Percentiles rank a stretch among this genome's conserved stretches.
Conservation (phyloP, 768 basidiomycete genomes). For the Mycena galericulata region DNA sequence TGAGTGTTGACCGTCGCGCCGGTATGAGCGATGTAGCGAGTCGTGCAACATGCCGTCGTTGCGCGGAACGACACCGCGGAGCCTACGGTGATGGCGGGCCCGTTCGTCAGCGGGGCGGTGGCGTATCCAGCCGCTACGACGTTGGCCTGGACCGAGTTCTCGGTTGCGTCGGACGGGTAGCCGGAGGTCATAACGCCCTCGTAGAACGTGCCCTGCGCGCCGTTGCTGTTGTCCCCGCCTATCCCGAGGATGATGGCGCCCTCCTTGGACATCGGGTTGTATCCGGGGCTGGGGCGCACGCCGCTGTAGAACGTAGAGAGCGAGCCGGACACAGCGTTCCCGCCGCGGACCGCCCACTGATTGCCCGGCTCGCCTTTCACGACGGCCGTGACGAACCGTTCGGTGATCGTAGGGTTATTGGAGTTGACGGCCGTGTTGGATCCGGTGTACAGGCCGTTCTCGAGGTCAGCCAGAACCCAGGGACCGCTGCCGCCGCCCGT, state of each 20-base stretch:
- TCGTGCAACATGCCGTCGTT: too few relatives aligned
- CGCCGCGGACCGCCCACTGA: too few relatives aligned
- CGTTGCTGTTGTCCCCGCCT: too few relatives aligned
- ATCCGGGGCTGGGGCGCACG: slow-evolving; percentile 18
- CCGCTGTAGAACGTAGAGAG: slow-evolving; percentile 30
- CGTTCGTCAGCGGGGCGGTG: slow-evolving; percentile 21
- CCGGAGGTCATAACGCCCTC: slow-evolving; percentile 30
- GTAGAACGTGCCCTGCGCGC: too few relatives aligned
- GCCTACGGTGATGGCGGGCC: slow-evolving; percentile 26
- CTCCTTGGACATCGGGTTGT: slow-evolving; percentile 33
- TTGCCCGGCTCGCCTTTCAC: too few relatives aligned
- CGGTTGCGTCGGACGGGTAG: slow-evolving; percentile 26
- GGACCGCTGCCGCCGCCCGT: slow-evolving; percentile 28
- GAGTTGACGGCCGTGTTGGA: slow-evolving; percentile 18
- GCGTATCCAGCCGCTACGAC: slow-evolving; percentile 27
- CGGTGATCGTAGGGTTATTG: slow-evolving; percentile 23
- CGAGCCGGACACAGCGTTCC: too few relatives aligned
- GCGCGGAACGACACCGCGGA: too few relatives aligned
- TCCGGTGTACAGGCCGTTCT: too few relatives aligned
- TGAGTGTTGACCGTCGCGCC: slow-evolving; percentile 23
- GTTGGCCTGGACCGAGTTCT: slow-evolving; percentile 24
- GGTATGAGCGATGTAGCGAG: slow-evolving; percentile 25
- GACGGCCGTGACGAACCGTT: slow-evolving; percentile 28
- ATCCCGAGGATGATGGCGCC: too few relatives aligned
- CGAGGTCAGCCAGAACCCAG: slow-evolving; percentile 27